Evolutionary conservation across 179 eudicot genomes (phyloP).

Genomic region (Camellia oleifera): DNA sequence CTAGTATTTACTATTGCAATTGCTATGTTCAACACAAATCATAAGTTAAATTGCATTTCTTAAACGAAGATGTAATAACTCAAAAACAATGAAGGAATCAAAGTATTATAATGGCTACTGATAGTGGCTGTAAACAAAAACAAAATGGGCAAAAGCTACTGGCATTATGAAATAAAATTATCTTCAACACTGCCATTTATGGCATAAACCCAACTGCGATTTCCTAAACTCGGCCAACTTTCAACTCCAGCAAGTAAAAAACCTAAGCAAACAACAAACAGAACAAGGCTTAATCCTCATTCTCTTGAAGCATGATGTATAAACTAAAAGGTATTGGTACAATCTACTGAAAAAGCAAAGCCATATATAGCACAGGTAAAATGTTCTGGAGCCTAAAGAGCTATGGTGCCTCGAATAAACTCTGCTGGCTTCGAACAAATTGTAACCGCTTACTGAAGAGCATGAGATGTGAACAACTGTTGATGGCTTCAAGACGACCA

Average conservation of each 20-base stretch:
- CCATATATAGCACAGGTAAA: background rate
- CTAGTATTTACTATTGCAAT: no score
- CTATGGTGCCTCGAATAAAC: background rate
- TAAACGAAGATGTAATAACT: no score
- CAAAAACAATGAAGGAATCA: no score
- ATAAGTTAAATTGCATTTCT: no score
- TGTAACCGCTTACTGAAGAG: background rate
- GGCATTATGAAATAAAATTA: background rate
- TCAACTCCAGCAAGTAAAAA: background rate
- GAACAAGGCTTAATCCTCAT: background rate
- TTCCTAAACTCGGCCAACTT: conserved; percentile 1
- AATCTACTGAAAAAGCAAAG: background rate
- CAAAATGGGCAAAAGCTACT: conserved; percentile 1
- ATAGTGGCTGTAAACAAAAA: background rate
- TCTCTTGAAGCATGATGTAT: background rate
- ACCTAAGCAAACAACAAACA: background rate
- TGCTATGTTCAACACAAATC: no score
- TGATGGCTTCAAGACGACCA: background rate
- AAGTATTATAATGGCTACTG: no score
- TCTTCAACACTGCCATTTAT: background rate
- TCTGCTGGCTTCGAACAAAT: conserved; percentile 2
- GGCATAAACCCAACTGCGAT: conserved; percentile 1
- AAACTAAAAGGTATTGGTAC: background rate
- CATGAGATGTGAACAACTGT: background rate
- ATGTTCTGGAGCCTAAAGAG: background rate